Evolutionary conservation across 257 asterid genomes (phyloP).

Genomic region (Plantago ovata): DNA sequence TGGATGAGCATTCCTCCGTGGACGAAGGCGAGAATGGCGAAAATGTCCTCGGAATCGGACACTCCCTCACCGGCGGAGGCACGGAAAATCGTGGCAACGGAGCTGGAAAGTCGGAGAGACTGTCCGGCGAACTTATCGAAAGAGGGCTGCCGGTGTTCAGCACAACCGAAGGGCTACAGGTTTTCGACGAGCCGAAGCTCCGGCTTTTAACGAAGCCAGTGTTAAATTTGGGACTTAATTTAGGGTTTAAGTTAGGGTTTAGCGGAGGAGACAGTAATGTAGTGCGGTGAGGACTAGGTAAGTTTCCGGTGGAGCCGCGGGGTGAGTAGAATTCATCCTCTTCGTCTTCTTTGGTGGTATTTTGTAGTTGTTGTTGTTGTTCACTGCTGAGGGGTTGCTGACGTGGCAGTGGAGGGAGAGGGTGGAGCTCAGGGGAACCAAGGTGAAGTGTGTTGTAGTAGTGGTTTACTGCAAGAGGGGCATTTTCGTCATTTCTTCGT

Average conservation of each 20-base stretch:
- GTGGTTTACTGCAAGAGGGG: slow-evolving; percentile 18
- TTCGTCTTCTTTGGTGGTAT: slow-evolving; percentile 18
- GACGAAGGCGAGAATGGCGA: slow-evolving; percentile 56
- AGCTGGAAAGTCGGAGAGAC: slow-evolving; percentile 50
- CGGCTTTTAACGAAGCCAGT: slow-evolving; percentile 24
- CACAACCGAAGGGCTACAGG: slow-evolving; percentile 52
- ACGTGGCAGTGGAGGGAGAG: slow-evolving; percentile 87
- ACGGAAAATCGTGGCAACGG: slow-evolving; percentile 36
- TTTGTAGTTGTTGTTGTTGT: too few species aligned
- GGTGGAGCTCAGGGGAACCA: slow-evolving; percentile 90
- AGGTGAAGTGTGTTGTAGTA: slow-evolving; percentile 34
- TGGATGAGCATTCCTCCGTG: slow-evolving; percentile 54
- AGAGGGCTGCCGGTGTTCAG: slow-evolving; percentile 50
- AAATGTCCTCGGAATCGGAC: slow-evolving; percentile 31
- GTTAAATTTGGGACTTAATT: neutral
- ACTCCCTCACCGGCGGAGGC: too few species aligned
- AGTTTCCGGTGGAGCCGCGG: slow-evolving; percentile 49
- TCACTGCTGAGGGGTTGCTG: slow-evolving; percentile 40
- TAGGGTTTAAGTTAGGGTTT: too few species aligned
- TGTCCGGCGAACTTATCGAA: slow-evolving; percentile 73
- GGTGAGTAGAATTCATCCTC: slow-evolving; percentile 69
- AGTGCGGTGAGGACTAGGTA: slow-evolving; percentile 31
- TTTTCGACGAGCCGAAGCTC: slow-evolving; percentile 33
- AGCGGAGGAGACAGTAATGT: slow-evolving; percentile 12
- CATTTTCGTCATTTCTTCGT: slow-evolving; percentile 16